A percentile compares a stretch with the other conserved stretches of the same genome.
Evolutionary conservation across 306 rosid species (phyloP).

Genomic region (Sechiopsis laciniata): DNA sequence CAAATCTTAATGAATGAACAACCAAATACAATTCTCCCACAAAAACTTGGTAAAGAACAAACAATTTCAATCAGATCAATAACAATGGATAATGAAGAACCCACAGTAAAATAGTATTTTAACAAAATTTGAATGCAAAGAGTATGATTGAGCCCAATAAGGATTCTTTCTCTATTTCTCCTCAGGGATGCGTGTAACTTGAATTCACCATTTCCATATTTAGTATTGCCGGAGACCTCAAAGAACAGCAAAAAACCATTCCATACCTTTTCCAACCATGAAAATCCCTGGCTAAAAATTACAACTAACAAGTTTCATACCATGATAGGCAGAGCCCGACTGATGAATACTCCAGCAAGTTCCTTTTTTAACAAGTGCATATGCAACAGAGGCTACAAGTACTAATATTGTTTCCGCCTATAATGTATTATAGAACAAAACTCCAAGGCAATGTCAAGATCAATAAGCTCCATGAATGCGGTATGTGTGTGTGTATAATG

Average conservation of each 20-base stretch:
- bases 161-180: too few relatives aligned
- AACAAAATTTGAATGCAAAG: not conserved
- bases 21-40: slow-evolving; percentile 23
- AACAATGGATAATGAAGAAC: not conserved
- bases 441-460: not conserved
- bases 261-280: not conserved
- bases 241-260: not conserved
- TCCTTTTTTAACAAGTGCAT: not conserved
- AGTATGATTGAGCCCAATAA: not conserved
- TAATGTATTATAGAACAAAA: too few relatives aligned
- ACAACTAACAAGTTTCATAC: not conserved
- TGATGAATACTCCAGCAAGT: not conserved
- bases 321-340: not conserved
- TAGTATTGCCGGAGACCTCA: not conserved
- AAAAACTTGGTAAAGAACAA: slow-evolving; percentile 7
- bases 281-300: not conserved
- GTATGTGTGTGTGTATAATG: not conserved
- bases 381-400: not conserved
- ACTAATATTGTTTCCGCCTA: not conserved
- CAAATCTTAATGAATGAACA: slow-evolving; percentile 21
- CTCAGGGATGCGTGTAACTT: not conserved
- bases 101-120: not conserved
- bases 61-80: not conserved
- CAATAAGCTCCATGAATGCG: not conserved
- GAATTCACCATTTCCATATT: not conserved